These are phyloP conservation scores for Schizothecium vesticola DNA, from an alignment of 495 filamentous ascomycete species.

Conservation along the genomic window DNA sequence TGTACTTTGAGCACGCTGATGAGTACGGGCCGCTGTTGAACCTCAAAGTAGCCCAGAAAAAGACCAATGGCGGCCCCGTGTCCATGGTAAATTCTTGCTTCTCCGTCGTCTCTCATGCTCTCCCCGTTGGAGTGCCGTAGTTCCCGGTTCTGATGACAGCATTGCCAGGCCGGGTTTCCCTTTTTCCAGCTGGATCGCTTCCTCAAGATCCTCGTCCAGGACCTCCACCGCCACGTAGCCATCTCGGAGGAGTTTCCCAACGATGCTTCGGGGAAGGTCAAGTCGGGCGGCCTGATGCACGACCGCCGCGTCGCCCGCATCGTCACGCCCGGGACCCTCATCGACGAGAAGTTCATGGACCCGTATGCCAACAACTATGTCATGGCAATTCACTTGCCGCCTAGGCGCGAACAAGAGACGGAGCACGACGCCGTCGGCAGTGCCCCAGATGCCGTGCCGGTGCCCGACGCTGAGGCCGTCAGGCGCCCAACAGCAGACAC, in stretches of 20 bases:
- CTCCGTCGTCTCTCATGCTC: slow-evolving; percentile 1
- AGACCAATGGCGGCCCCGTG: slow-evolving; percentile 66
- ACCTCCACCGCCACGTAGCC: slow-evolving; percentile 83
- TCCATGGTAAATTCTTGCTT: slow-evolving; percentile 58
- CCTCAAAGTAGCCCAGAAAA: slow-evolving; percentile 79
- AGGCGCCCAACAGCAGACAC: slow-evolving; percentile 5
- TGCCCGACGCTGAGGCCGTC: background rate
- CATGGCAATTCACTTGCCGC: slow-evolving; percentile 60
- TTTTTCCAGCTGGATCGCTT: slow-evolving; percentile 87
- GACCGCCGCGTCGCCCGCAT: slow-evolving; percentile 80
- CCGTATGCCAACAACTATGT: slow-evolving; percentile 88
- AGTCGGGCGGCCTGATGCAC: slow-evolving; percentile 70
- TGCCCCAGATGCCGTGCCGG: background rate
- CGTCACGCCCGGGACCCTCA: slow-evolving; percentile 88
- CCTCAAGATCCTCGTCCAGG: slow-evolving; percentile 86
- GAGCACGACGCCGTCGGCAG: background rate
- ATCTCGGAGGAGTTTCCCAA: slow-evolving; percentile 88
- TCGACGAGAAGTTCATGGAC: slow-evolving; percentile 96
- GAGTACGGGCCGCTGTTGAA: slow-evolving; percentile 81
- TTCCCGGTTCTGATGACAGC: slow-evolving; percentile 26
- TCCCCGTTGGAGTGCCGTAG: background rate
- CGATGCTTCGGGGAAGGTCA: slow-evolving; percentile 57
- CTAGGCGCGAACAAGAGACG: background rate
- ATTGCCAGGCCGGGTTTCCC: slow-evolving; percentile 78
- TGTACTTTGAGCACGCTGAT: slow-evolving; percentile 92